These are phyloP conservation scores for Persicaria maculosa DNA, from an alignment of 148 eudicot genomes.

Conservation along the genomic window DNA sequence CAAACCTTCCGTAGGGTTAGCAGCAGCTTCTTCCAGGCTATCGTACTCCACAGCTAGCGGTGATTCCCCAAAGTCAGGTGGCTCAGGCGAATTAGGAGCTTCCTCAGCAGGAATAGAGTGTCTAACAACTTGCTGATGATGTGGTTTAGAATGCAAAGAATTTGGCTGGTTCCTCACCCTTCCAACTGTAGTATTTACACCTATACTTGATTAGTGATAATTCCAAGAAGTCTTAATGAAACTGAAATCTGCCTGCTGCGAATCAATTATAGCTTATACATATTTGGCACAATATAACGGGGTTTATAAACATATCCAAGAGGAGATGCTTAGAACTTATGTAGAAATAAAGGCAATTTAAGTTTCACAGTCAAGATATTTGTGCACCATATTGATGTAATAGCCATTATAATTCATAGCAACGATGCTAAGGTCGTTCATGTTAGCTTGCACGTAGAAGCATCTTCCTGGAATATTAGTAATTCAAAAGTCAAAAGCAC, in stretches of 20 bases:
- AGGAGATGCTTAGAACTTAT: too few relatives aligned
- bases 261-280: not conserved
- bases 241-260: not conserved
- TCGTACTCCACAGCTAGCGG: constrained; percentile 20
- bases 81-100: constrained; percentile 21
- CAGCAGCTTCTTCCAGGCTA: constrained; percentile 18
- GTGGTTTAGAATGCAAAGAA: not conserved
- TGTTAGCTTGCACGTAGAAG: not conserved
- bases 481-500: not conserved
- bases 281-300: not conserved
- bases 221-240: not conserved
- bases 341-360: not conserved
- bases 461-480: not conserved
- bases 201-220: not conserved
- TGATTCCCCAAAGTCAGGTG: constrained; percentile 26
- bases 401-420: not conserved
- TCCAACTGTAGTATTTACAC: not conserved
- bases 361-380: not conserved
- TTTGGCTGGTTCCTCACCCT: not conserved
- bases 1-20: constrained; percentile 22
- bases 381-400: not conserved
- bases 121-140: not conserved
- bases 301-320: too few relatives aligned
- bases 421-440: not conserved
- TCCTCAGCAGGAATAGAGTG: constrained; percentile 16